These are phyloP conservation scores for Thermomyces lanuginosus DNA, from an alignment of 2,329 filamentous ascomycete genomes.

Conservation along the genomic window DNA sequence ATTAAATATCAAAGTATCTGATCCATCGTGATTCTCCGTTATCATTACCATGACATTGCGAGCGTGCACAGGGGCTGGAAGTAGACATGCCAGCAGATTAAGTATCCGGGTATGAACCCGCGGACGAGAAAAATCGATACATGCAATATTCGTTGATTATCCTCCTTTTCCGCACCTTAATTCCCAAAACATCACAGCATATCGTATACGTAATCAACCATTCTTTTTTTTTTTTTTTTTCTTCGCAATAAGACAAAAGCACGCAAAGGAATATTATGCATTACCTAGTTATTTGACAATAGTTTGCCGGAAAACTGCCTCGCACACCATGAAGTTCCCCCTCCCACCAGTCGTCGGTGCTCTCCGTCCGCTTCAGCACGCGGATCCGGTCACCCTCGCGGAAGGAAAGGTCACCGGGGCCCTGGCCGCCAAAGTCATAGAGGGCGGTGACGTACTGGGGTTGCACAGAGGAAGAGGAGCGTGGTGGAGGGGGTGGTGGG, in stretches of 20 bases:
- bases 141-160: too few species aligned
- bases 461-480: slow-evolving; percentile 39
- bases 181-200: too few species aligned
- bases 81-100: too few species aligned
- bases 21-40: too few species aligned
- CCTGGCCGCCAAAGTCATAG: slow-evolving; percentile 58
- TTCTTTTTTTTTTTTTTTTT: neutral
- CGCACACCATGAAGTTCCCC: slow-evolving; percentile 53
- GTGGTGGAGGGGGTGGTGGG: slow-evolving; percentile 60
- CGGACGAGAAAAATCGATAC: too few species aligned
- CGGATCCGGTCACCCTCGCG: slow-evolving; percentile 61
- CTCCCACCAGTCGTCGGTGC: slow-evolving; percentile 76
- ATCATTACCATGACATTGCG: too few species aligned
- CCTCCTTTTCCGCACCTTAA: too few species aligned
- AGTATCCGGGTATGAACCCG: too few species aligned
- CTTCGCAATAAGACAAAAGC: neutral
- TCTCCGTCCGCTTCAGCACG: slow-evolving; percentile 62
- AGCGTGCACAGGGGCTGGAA: too few species aligned
- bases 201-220: neutral
- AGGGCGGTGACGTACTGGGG: slow-evolving; percentile 49
- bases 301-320: slow-evolving; percentile 72
- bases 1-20: too few species aligned
- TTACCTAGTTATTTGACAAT: slow-evolving; percentile 42
- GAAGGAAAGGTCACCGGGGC: slow-evolving; percentile 55
- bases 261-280: too few species aligned